Evolutionary conservation across 1,284 basidiomycete genomes (phyloP), one percentile per base, ranked within the genome.

Genomic region (Leccinum pachyderme): DNA sequence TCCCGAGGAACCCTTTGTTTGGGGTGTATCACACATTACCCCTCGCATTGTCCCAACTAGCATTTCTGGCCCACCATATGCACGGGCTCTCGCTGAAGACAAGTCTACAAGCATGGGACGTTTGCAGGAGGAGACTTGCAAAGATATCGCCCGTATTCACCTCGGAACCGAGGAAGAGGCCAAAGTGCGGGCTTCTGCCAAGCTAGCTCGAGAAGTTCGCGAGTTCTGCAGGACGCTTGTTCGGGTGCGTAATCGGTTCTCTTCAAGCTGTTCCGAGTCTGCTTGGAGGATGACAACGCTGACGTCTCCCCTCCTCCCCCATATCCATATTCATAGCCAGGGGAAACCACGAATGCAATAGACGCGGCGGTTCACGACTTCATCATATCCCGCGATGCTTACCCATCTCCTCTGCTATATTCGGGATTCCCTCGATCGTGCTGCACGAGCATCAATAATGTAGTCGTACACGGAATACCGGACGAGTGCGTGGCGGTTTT

Each of bases 361-460:
- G 91, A 95, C 66, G 71, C 74, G 15, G 75, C 77, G 1, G 74
- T 94, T 31, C 92, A 95, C 59, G 77, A 86, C 11, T 85, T 82
- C 57, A 87, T 94, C 55, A 63, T 91, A 37, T 68, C 75, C 0
- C 75, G 79, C 56, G 78, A 77, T n/a, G 93, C 91, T 29, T 97
- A 97, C 68, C 95, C 95, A 0, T 95, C 93, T 2, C 93, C 95
- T 0, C 74, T 97, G 32, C 80, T 80, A 0, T 97, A 96, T 71
- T 77, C 80, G 27, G 67, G 85, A 7, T 96, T 88, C 67, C 93
- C 94, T 6, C 87, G 85, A 61, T 90, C 92, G 32, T 91, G 91
- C 63, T 95, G 93, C 67, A 96, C 93, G 18, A 90, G 89, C 63
- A 74, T 90, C 51, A 97, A 98, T 68, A 97, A 97, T 62, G 76